A percentile compares a stretch with the other conserved stretches of the same genome.
Evolutionary conservation across 768 basidiomycete genomes (phyloP).

Genomic region (Tricholoma hemisulphureum): DNA sequence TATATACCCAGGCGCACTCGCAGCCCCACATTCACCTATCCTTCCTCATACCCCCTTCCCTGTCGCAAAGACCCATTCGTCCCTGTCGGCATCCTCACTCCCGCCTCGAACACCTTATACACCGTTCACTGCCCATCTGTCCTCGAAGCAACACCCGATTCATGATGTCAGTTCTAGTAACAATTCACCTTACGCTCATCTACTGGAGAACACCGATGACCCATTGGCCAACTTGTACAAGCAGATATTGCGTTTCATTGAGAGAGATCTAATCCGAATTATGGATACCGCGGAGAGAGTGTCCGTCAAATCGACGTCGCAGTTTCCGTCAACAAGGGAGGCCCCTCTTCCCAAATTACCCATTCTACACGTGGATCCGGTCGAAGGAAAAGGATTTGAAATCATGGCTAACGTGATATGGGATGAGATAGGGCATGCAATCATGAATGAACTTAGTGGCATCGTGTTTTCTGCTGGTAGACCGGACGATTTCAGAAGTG

Average conservation of each 20-base stretch:
- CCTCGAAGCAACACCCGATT: slow-evolving; percentile 36
- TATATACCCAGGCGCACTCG: slow-evolving; percentile 68
- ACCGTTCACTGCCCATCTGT: slow-evolving; percentile 51
- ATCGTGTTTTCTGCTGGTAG: slow-evolving; percentile 89
- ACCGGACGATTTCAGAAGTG: slow-evolving; percentile 87
- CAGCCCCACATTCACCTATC: slow-evolving; percentile 69
- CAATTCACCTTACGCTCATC: slow-evolving; percentile 39
- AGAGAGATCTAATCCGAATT: slow-evolving; percentile 68
- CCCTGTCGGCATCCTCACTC: slow-evolving; percentile 25
- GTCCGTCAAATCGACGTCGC: slow-evolving; percentile 45
- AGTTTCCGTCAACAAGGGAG: slow-evolving; percentile 16
- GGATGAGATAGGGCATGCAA: slow-evolving; percentile 76
- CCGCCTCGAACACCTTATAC: slow-evolving; percentile 50
- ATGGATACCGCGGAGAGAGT: slow-evolving; percentile 77
- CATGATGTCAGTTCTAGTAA: slow-evolving; percentile 24
- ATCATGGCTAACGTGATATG: slow-evolving; percentile 88
- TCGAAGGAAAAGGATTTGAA: slow-evolving; percentile 55
- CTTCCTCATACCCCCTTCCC: slow-evolving; percentile 75
- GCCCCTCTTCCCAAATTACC: not conserved
- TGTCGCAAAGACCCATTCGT: slow-evolving; percentile 26
- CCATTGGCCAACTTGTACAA: slow-evolving; percentile 78
- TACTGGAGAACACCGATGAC: slow-evolving; percentile 66
- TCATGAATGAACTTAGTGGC: slow-evolving; percentile 82
- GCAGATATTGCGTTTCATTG: slow-evolving; percentile 76
- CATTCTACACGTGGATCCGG: slow-evolving; percentile 2